Base-by-base conservation (phyloP, 1,284 basidiomycete genomes). In the Sporisorium iseilematis-ciliati region DNA sequence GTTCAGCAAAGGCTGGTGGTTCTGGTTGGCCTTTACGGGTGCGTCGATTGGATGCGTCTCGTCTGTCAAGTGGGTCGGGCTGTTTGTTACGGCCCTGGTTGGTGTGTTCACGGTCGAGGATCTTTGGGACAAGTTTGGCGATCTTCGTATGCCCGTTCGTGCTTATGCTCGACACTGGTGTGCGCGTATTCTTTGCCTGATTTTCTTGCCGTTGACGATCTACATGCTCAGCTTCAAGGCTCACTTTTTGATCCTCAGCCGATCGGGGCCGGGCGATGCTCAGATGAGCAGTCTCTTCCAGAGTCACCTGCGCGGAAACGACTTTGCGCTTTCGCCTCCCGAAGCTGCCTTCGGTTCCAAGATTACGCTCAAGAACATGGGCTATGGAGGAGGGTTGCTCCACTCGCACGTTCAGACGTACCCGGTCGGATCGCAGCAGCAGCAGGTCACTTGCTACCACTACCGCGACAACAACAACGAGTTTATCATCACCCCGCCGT, bases 221-320 rank as follows among this genome's bases (percentile, higher is more conserved):
- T 99, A 97, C 88, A 93, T 97, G 90, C 87, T 90, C 3, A 92
- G 91, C 58, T 99, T 99, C 91, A 97, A 98, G 87, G 88, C 97
- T 14, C 97, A 99, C 86, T 98, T 99, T 87, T 84, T 95, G 84
- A 90, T 99, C 77, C 88, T 99, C 55, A 97, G 93, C 86, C 93
- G 94, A 69, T 93, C 93, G 4, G 96, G 96, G 45, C 93, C 96
- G 8, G 96, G 96, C 21, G 96, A 99, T 84, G 92, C 95, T 1
- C 96, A 99, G 86, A 99, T 99, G 96, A 94, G 92, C 85, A 96
- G 94, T 4, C 88, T 99, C 26, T 99, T 99, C 90, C 96, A 99
- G 86, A 94, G 95, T n/a, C 94, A 97, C 81, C 89, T 99, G 4
- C 88, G 90, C 26, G 97, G 96, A 38, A 99, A 98, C 84, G 93